These are phyloP conservation scores for Giardia muris DNA, from an alignment of 208 protist species.

Conservation along the genomic window DNA sequence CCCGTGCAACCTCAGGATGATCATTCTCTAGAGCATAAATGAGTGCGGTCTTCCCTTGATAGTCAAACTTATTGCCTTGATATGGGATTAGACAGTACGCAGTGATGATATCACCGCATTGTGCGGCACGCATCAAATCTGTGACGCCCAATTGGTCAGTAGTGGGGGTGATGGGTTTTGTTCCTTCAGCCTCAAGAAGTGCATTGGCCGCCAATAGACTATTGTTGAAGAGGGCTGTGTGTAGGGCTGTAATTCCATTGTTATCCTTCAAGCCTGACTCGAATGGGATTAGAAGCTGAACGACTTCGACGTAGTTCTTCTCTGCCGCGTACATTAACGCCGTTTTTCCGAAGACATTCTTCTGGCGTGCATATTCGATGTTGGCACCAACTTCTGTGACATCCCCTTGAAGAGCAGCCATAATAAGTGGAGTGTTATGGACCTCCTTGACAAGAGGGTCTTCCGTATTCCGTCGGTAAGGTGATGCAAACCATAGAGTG, in stretches of 20 bases:
- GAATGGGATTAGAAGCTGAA: background rate
- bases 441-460: background rate
- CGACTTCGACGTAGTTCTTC: background rate
- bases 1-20: background rate
- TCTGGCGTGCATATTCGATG: background rate
- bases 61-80: background rate
- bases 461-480: background rate
- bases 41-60: background rate
- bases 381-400: background rate
- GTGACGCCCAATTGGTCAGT: background rate
- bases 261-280: background rate
- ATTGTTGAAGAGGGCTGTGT: background rate
- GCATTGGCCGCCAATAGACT: background rate
- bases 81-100: background rate
- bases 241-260: background rate
- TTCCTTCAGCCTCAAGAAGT: background rate
- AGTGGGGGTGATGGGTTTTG: background rate
- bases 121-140: background rate
- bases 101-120: background rate
- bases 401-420: background rate
- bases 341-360: background rate
- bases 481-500: too few species aligned
- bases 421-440: background rate
- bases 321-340: background rate
- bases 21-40: slow-evolving; percentile 2